Evolutionary conservation across 768 basidiomycete genomes (phyloP).

Genomic region (Leucocoprinus birnbaumii): DNA sequence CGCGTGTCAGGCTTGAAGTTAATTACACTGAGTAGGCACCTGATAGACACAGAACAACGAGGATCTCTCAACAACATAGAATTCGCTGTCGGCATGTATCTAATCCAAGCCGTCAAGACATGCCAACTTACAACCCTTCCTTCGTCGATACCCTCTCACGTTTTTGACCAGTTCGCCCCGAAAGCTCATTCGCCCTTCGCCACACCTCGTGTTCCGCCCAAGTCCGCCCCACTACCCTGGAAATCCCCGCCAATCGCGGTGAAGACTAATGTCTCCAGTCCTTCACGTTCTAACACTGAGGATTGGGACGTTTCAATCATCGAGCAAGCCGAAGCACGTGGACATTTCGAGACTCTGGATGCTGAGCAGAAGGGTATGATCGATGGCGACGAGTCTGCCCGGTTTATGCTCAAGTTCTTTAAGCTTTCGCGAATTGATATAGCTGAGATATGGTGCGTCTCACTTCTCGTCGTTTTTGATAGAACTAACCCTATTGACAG

Average conservation of each 20-base stretch:
- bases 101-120: conserved; percentile 42
- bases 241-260: conserved; percentile 6
- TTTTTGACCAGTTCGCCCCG: conserved; percentile 26
- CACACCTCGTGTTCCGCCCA: conserved; percentile 8
- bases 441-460: conserved; percentile 34
- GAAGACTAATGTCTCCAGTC: neutral
- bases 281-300: neutral
- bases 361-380: conserved; percentile 25
- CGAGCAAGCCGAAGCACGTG: conserved; percentile 22
- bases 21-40: conserved; percentile 36
- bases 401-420: conserved; percentile 28
- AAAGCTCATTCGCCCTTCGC: conserved; percentile 4
- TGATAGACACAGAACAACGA: conserved; percentile 57
- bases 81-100: conserved; percentile 70
- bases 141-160: conserved; percentile 24
- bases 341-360: conserved; percentile 30
- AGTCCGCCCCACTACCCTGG: conserved; percentile 3
- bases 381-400: conserved; percentile 28
- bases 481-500: conserved; percentile 14
- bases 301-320: conserved; percentile 10
- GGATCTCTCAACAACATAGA: conserved; percentile 63
- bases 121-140: conserved; percentile 31
- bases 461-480: neutral
- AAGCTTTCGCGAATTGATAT: conserved; percentile 28
- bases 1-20: neutral